Conservation (phyloP, 73 alveolate species). For the Durusdinium trenchii region DNA sequence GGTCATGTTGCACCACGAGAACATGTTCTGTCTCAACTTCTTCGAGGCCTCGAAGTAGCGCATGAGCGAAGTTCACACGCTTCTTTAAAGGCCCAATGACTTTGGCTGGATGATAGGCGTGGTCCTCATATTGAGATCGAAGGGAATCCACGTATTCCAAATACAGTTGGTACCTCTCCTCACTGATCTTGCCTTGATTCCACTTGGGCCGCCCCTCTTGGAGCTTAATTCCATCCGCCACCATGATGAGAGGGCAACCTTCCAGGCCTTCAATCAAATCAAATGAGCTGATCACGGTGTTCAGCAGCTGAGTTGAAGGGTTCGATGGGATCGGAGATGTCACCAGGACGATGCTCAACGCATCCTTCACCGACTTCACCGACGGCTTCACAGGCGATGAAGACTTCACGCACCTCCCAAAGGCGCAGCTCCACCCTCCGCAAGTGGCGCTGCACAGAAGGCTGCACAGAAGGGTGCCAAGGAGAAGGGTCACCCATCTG, state of each 20-base stretch:
- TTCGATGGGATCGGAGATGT: constrained; percentile 77
- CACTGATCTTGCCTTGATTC: constrained; percentile 51
- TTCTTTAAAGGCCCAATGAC: constrained; percentile 27
- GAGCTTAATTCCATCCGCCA: constrained; percentile 51
- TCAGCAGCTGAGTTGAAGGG: constrained; percentile 35
- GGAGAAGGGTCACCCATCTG: not conserved
- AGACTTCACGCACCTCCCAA: not conserved
- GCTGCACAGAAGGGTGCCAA: not conserved
- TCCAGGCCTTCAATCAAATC: constrained; percentile 34
- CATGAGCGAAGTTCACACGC: constrained; percentile 71
- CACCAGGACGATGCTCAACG: constrained; percentile 40
- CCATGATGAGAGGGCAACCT: constrained; percentile 34
- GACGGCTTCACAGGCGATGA: not conserved
- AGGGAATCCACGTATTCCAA: not conserved
- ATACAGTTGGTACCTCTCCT: not conserved
- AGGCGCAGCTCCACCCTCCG: not conserved
- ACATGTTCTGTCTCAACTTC: constrained; percentile 34
- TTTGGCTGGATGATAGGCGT: not conserved
- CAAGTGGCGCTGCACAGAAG: not conserved
- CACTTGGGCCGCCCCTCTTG: not conserved
- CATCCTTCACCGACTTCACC: too few relatives aligned
- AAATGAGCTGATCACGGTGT: constrained; percentile 28
- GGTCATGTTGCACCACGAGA: constrained; percentile 77
- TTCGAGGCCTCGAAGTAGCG: not conserved
- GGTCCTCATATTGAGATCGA: not conserved